Conservation (phyloP, 208 protist genomes). For the Trypanosoma brucei region DNA sequence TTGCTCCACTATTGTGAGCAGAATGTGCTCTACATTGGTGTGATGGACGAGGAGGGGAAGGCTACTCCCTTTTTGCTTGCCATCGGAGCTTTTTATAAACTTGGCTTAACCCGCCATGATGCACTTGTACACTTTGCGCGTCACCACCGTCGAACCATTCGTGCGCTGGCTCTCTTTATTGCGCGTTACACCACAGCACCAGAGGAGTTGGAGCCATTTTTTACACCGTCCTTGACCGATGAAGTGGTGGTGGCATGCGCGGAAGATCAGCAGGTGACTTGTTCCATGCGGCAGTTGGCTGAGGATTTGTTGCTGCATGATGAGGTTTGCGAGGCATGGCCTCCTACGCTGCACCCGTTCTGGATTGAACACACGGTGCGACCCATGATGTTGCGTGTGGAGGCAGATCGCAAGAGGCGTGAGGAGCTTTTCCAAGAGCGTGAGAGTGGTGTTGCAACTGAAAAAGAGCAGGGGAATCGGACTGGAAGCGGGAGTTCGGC, state of each 20-base stretch:
- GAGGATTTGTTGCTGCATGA: constrained; percentile 51
- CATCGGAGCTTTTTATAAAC: constrained; percentile 43
- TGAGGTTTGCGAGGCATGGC: constrained; percentile 81
- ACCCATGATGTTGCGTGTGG: constrained; percentile 42
- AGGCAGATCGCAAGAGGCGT: constrained; percentile 28
- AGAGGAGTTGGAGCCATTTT: constrained; percentile 70
- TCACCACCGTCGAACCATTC: constrained; percentile 66
- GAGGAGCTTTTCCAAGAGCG: constrained; percentile 17
- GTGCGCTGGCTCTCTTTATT: constrained; percentile 65
- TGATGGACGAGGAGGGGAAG: constrained; percentile 61
- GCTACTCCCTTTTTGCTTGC: constrained; percentile 72
- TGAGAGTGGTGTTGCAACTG: neutral
- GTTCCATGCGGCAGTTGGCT: constrained; percentile 47
- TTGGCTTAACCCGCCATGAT: constrained; percentile 49
- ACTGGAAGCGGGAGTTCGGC: neutral
- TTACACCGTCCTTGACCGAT: constrained; percentile 54
- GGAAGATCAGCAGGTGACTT: constrained; percentile 45
- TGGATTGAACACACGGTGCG: constrained; percentile 45
- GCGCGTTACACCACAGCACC: constrained; percentile 61
- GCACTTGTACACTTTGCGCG: constrained; percentile 49
- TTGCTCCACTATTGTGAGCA: constrained; percentile 65
- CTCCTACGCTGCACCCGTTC: constrained; percentile 43
- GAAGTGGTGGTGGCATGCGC: constrained; percentile 62
- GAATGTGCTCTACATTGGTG: constrained; percentile 65
- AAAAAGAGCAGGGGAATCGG: neutral